Evolutionary conservation across 208 protist genomes (phyloP), one percentile per base, ranked within the genome.

Genomic region (Wallacemonas sp.): DNA sequence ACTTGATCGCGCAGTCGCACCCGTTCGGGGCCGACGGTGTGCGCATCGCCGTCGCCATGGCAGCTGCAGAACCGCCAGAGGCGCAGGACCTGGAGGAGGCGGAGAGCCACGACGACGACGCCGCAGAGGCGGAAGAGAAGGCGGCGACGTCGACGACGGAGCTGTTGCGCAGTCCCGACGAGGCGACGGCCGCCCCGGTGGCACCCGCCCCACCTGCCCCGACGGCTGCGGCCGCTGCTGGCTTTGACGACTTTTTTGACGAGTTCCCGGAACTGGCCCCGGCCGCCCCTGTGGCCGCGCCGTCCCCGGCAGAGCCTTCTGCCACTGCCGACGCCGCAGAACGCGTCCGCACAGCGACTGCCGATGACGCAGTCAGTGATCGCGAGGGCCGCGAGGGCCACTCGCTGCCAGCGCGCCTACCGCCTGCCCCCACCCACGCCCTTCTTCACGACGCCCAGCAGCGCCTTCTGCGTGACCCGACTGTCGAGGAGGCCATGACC

Each of bases 1-100:
- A 74, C 2, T 66, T 86, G 20, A 38, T 81, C 25, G 38, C 75
- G 29, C 48, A 61, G 23, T 39, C 50, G 61, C 25, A 77, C 16
- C 74, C 74, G 2, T 77, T 72, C 49, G 67, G 61, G 26, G 70
- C 72, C 16, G 62, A 66, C 1, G 78, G 70, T 23, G 66, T 84
- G 8, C 70, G 39, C 23, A 29, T 31, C n/a, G 55, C 41, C 26
- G 44, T 65, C 5, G 42, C 31, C 48, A 44, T 42, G 59, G 28
- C 55, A 29, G 67, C 32, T n/a, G 54, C 28, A 7, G 42, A 70
- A 31, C 36, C 57, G 3, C 7, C 59, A 20, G 44, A 32, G 31
- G 49, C 46, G 16, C 22, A 69, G 4, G 39, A 38, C 32, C 14
- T 52, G 18, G 41, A 38, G 22, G 44, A 48, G n/a, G 64, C n/a